phyloP scores from a whole-genome alignment of 495 filamentous ascomycete genomes.

The Penicilliopsis zonata region DNA sequence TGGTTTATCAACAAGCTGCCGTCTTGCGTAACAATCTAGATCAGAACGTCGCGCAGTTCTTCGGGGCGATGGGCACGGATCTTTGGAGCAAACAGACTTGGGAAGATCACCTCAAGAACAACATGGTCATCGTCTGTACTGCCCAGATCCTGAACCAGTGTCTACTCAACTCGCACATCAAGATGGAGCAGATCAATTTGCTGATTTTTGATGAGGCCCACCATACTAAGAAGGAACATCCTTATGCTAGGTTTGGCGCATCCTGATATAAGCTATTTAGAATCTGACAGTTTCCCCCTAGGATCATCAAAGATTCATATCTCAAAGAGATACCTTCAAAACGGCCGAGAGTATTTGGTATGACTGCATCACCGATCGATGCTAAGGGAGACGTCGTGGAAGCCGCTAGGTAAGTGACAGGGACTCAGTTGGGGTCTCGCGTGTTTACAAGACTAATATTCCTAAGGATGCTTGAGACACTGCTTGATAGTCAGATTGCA shows the following conservation, averaged over 20 bases:
- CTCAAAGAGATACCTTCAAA: constrained; percentile 25
- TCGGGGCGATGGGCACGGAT: constrained; percentile 59
- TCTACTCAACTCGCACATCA: constrained; percentile 70
- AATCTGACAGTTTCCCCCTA: constrained; percentile 13
- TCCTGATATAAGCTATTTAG: not conserved
- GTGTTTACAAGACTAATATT: constrained; percentile 5
- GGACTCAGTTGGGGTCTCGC: not conserved
- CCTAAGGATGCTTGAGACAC: constrained; percentile 54
- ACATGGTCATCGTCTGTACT: constrained; percentile 89
- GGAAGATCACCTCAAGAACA: constrained; percentile 50
- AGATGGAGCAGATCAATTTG: constrained; percentile 76
- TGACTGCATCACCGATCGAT: constrained; percentile 98
- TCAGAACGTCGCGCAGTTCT: constrained; percentile 65
- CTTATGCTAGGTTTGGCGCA: constrained; percentile 56
- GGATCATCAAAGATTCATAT: constrained; percentile 85
- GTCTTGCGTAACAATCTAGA: constrained; percentile 78
- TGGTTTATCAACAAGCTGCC: constrained; percentile 83
- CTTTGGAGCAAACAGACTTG: constrained; percentile 57
- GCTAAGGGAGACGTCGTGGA: constrained; percentile 55
- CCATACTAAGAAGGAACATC: constrained; percentile 89
- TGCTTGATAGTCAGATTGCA: constrained; percentile 71
- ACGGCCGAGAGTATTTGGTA: constrained; percentile 79
- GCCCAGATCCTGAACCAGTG: constrained; percentile 74
- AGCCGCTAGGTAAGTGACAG: constrained; percentile 44
- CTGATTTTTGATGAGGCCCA: constrained; percentile 96